Base-by-base conservation (phyloP, 495 filamentous ascomycete genomes). In the Penicillium maclennaniae region DNA sequence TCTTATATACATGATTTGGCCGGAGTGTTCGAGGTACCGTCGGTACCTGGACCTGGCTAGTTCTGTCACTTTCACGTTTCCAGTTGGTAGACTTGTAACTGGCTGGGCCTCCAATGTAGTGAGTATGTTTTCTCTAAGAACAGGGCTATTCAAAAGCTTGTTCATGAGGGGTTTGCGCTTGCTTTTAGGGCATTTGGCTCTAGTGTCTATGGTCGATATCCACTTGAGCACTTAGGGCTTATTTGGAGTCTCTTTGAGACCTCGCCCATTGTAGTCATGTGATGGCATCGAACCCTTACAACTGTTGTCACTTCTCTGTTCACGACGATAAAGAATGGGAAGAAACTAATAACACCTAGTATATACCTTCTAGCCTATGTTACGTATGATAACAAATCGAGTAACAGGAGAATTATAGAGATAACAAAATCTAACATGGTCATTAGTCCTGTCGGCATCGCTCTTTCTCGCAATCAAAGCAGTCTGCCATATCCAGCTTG, bases 401-500 rank as follows among this genome's bases (percentile, higher is more conserved):
- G 26, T 49, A 47, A 51, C 47, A 58, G 56, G 21, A 45, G 12
- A 39, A 50, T 42, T 20, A 31, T 43, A 25, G 45, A 53, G 47
- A 47, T 27, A 53, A 54, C 23, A 55, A 26, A 60, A 54, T 60
- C 10, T 9, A 12, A 34, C 21, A 53, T 49, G 37, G 57, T 66
- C 63, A 66, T 66, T 59, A 59, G 47, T 43, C 49, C 48, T 51
- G 51, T 31, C 31, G 38, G 43, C 51, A 59, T 50, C 38, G 34
- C 36, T 60, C 49, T 55, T 60, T 54, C 45, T 50, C 31, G 49
- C 42, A 55, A 50, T 44, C 15, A 23, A 40, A n/a, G 7, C 26
- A 26, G 39, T 40, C 37, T 38, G 27, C 36, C 20, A 23, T 23
- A 47, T 41, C 38, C 15, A 41, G 17, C 25, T 45, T 43, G 45